phyloP scores from a whole-genome alignment of 2,329 filamentous ascomycete genomes.

The Fusarium goolgardi region DNA sequence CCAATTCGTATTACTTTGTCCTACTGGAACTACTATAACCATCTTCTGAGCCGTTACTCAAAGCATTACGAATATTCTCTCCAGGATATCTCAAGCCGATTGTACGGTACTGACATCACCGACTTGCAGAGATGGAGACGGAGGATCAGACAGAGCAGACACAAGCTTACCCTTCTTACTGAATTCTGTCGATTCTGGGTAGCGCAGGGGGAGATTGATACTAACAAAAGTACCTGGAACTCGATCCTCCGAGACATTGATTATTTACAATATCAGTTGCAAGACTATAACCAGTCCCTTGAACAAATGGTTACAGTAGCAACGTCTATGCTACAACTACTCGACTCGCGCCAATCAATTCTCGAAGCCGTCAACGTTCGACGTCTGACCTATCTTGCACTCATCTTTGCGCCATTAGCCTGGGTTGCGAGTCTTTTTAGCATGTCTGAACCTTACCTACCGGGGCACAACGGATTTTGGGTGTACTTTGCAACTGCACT shows the following conservation, averaged over 20 bases:
- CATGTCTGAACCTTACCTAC: not conserved
- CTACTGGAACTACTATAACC: not conserved
- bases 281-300: not conserved
- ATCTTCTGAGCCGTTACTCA: not conserved
- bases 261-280: not conserved
- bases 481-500: not conserved
- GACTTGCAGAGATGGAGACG: not conserved
- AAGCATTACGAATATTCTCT: constrained; percentile 7
- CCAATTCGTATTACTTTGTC: not conserved
- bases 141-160: not conserved
- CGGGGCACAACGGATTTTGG: not conserved
- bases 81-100: fast-evolving
- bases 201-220: fast-evolving
- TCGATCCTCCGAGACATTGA: fast-evolving
- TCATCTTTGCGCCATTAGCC: fast-evolving
- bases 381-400: not conserved
- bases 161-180: fast-evolving
- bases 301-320: constrained; percentile 6
- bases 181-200: not conserved
- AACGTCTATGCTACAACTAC: not conserved
- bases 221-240: not conserved
- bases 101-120: not conserved
- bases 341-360: not conserved
- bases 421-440: not conserved
- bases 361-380: not conserved